A percentile compares a stretch with the other conserved stretches of the same genome.
These are phyloP conservation scores for Tolypocladium endophyticum DNA, from an alignment of 2,329 filamentous ascomycete species.

Conservation along the genomic window DNA sequence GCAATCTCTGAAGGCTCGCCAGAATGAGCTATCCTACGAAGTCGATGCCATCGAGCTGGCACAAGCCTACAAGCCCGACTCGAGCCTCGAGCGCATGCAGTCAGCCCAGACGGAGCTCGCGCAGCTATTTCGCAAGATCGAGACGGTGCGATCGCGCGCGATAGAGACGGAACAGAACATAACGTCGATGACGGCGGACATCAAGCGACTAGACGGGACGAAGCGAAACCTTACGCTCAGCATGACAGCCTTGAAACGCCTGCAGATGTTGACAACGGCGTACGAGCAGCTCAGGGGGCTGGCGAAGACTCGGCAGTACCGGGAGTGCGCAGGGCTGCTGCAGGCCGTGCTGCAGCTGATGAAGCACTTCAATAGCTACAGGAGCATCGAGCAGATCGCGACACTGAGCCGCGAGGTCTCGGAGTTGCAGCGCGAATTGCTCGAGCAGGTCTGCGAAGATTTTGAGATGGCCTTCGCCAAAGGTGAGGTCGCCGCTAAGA, in stretches of 20 bases:
- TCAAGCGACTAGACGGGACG: constrained; percentile 91
- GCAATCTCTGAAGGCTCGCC: constrained; percentile 60
- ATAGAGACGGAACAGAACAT: constrained; percentile 91
- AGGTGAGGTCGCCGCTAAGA: constrained; percentile 63
- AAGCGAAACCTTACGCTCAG: constrained; percentile 94
- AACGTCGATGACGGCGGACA: constrained; percentile 97
- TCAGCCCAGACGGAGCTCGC: constrained; percentile 82
- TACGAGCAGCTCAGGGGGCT: constrained; percentile 88
- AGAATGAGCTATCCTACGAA: constrained; percentile 71
- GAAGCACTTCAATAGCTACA: constrained; percentile 96
- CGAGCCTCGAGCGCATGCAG: constrained; percentile 85
- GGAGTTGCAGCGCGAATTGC: constrained; percentile 80
- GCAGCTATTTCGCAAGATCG: constrained; percentile 87
- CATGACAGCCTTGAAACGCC: constrained; percentile 92
- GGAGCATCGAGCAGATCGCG: constrained; percentile 96
- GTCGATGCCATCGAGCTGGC: constrained; percentile 64
- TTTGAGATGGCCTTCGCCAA: constrained; percentile 94
- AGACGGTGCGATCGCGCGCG: constrained; percentile 79
- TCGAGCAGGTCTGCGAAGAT: constrained; percentile 98
- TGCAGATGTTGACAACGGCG: constrained; percentile 98
- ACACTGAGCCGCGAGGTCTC: constrained; percentile 85
- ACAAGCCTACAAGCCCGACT: constrained; percentile 76
- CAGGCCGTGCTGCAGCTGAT: constrained; percentile 96
- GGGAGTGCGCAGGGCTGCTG: constrained; percentile 85
- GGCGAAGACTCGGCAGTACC: constrained; percentile 78